A percentile compares a stretch with the other conserved stretches of the same genome.
phyloP scores from a whole-genome alignment of 176 grass and related monocot genomes.

The Luzula sylvatica region DNA sequence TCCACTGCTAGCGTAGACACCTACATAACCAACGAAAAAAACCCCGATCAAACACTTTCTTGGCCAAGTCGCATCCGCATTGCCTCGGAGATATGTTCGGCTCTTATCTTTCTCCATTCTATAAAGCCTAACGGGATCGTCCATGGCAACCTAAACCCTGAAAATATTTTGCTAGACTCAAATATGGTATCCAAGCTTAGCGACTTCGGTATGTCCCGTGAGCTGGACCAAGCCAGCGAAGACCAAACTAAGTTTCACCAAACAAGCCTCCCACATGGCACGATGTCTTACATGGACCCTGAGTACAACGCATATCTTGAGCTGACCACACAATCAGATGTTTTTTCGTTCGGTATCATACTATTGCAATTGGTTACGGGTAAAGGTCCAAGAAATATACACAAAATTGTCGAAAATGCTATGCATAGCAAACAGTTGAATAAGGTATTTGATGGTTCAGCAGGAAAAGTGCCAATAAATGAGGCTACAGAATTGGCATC shows the following conservation, averaged over 20 bases:
- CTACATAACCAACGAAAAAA: conserved; percentile 26
- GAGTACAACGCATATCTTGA: conserved; percentile 44
- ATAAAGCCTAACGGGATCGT: conserved; percentile 30
- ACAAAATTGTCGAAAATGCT: conserved; percentile 32
- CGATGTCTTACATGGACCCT: conserved; percentile 66
- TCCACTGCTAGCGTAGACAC: conserved; percentile 57
- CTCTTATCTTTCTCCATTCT: conserved; percentile 65
- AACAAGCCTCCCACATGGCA: conserved; percentile 47
- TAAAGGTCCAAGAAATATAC: conserved; percentile 31
- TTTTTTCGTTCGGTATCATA: conserved; percentile 71
- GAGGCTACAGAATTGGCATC: conserved; percentile 27
- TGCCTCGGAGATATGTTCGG: conserved; percentile 50
- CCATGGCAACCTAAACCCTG: conserved; percentile 71
- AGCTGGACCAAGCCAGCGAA: conserved; percentile 37
- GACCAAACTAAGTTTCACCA: conserved; percentile 35
- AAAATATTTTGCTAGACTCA: conserved; percentile 49
- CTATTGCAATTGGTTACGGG: conserved; percentile 58
- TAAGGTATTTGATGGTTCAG: conserved; percentile 42
- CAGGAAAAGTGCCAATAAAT: conserved; percentile 47
- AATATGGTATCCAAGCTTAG: conserved; percentile 43
- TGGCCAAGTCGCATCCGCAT: conserved; percentile 43
- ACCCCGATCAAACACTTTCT: conserved; percentile 20
- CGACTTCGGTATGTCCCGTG: conserved; percentile 59
- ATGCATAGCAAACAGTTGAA: conserved; percentile 24
- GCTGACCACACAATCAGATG: conserved; percentile 51